Percentiles rank a stretch among this genome's conserved stretches.
Conservation (phyloP, 2,329 filamentous ascomycete species). For the Cordyceps cicadae region DNA sequence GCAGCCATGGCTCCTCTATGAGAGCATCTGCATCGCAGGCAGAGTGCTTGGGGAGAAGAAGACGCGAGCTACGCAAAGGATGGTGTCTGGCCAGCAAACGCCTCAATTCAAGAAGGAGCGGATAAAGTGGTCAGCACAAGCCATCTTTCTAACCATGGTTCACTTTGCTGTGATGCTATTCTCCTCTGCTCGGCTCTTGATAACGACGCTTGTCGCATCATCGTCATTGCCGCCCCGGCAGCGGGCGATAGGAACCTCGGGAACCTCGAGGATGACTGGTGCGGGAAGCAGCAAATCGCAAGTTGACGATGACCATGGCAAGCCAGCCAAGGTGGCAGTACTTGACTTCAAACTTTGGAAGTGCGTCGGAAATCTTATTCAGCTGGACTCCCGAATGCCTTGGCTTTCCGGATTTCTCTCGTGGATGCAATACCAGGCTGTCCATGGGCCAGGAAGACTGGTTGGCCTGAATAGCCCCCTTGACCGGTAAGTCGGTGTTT, state of each 20-base stretch:
- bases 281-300: slow-evolving; percentile 10
- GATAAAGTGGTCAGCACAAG: slow-evolving; percentile 32
- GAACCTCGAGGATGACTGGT: slow-evolving; percentile 15
- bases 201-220: slow-evolving; percentile 57
- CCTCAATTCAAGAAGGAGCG: neutral
- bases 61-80: slow-evolving; percentile 14
- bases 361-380: slow-evolving; percentile 62
- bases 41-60: slow-evolving; percentile 29
- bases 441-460: slow-evolving; percentile 66
- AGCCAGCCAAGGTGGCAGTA: slow-evolving; percentile 49
- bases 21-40: slow-evolving; percentile 67
- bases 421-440: slow-evolving; percentile 64
- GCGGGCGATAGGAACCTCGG: slow-evolving; percentile 8
- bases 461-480: slow-evolving; percentile 68
- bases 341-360: slow-evolving; percentile 71
- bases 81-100: slow-evolving; percentile 8
- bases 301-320: slow-evolving; percentile 16
- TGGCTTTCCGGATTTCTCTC: slow-evolving; percentile 74
- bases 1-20: slow-evolving; percentile 85
- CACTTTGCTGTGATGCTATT: slow-evolving; percentile 48
- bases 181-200: slow-evolving; percentile 57
- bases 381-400: slow-evolving; percentile 76
- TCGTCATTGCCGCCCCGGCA: slow-evolving; percentile 54
- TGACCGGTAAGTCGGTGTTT: slow-evolving; percentile 67
- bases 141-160: slow-evolving; percentile 47